Base-by-base conservation (phyloP, 345 rosid genomes). In the Linum usitatissimum region DNA sequence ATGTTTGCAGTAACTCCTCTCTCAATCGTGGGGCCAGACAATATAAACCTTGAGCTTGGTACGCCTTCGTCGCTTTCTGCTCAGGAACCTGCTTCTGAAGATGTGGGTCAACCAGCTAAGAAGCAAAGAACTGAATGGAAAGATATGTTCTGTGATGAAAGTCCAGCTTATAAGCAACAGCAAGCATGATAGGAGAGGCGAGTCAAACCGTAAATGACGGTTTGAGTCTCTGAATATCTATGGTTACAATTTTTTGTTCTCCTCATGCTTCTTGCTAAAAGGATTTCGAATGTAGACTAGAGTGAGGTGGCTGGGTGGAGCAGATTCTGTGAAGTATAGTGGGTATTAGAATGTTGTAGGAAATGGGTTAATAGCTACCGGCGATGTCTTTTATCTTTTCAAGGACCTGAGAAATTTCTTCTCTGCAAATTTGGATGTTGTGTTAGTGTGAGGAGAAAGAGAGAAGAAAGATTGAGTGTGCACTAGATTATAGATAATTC, bases 1-100 rank as follows among this genome's bases (percentile, higher is more conserved):
- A 58, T 71, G 65, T 49, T 23, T 64, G 66, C 79, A 84, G 84
- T 75, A 66, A 73, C 60, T 48, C 87, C 86, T 42, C 56, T 83
- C 38, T 39, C 80, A 59, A 79, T 78, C 83, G 75, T 63, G 30
- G 39, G 71, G 60, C 71, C 82, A 53, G 80, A 78, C 64, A 73
- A 53, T 63, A 51, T 70, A 66, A 60, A 71, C 3, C 62, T 68
- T 70, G 74, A 68, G 77, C 79, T 71, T 18, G 75, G 80, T 57
- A 51, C 30, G 34, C 75, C 76, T 45, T 61, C 76, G 45, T 61
- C 73, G 4, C 64, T 71, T 57, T 63, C 63, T 20, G 61, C 80
- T 59, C 69, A 64, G 15, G 51, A 60, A 30, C 63, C 76, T 30
- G 53, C 53, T 54, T 57, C 55, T 18, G 69, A 64, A 63, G 40